Evolutionary conservation across 2,329 filamentous ascomycete genomes (phyloP), one percentile per base, ranked within the genome.

Genomic region (Xylaria sp.): DNA sequence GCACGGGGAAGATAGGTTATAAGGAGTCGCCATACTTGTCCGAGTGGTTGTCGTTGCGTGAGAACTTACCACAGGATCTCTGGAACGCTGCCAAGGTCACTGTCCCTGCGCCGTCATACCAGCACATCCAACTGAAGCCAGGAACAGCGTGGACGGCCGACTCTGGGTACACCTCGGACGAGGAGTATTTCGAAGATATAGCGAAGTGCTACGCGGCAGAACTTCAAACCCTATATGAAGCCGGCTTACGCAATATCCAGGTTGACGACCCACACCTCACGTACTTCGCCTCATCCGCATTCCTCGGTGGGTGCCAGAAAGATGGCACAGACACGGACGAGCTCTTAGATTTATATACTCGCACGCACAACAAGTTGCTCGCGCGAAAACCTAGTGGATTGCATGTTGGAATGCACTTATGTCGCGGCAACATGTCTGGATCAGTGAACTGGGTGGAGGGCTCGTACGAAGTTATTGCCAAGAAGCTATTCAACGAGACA

Each of bases 81-180:
- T 86, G 87, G 78, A 83, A 85, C 62, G 86, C 89, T 72, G 85
- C 89, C 74, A 90, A 91, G 80, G 82, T 90, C 66, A 90, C 89
- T 1, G 76, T 91, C 53, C 86, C 88, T 20, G 84, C 87, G 2
- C 88, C 88, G 0, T 86, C 86, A 73, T 90, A 88, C 84, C 90
- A 90, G 76, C 89, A 91, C 76, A 83, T 91, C 75, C 85, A 89
- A 44, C 86, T 87, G 72, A 84, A 82, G 73, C 82, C 85, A 66
- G 85, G 85, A 59, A 79, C 80, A 62, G 85, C 85, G 31, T 88
- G 85, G 69, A 77, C 74, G 1, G 33, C 67, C 5, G 82, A 82
- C 65, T 81, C 83, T 1, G 83, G 85, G 44, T 88, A 88, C 69
- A 71, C 76, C 17, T 82, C 81, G 20, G 85, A 87, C 42, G 79